These are phyloP conservation scores for Colletotrichum sansevieriae DNA, from an alignment of 2,329 filamentous ascomycete genomes.

Conservation along the genomic window DNA sequence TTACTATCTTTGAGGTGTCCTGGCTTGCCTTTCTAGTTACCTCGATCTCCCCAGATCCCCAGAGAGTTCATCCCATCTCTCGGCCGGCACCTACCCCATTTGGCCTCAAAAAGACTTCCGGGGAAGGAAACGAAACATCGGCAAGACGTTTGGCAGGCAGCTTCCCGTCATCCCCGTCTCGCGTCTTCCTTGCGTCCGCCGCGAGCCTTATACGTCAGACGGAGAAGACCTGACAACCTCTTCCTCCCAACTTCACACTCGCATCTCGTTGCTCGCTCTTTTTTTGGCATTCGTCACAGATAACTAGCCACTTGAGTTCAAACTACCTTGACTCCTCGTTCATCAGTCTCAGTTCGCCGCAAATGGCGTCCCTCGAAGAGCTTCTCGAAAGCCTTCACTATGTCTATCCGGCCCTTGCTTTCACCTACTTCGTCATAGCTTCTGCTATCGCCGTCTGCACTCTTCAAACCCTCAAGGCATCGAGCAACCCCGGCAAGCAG, in stretches of 20 bases:
- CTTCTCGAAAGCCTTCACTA: constrained; percentile 67
- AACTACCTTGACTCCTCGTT: not conserved
- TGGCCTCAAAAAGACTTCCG: constrained; percentile 6
- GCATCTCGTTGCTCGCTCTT: not conserved
- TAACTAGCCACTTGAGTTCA: not conserved
- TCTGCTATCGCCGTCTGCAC: constrained; percentile 65
- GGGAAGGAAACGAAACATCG: constrained; percentile 36
- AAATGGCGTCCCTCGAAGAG: constrained; percentile 45
- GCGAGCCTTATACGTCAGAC: constrained; percentile 19
- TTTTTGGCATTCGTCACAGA: not conserved
- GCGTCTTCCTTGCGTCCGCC: constrained; percentile 23
- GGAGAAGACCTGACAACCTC: not conserved
- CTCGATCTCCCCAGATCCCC: constrained; percentile 1
- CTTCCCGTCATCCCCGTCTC: constrained; percentile 30
- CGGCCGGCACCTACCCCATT: constrained; percentile 3
- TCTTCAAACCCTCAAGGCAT: constrained; percentile 60
- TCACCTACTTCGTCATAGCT: constrained; percentile 68
- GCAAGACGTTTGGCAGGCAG: constrained; percentile 25
- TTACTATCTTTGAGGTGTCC: not conserved
- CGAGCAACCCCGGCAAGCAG: constrained; percentile 49
- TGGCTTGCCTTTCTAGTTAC: constrained; percentile 5
- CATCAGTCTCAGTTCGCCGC: constrained; percentile 18
- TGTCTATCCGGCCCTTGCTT: constrained; percentile 67
- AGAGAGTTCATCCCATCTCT: constrained; percentile 4
- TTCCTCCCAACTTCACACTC: constrained; percentile 8